Conservation (phyloP, 805 yeast genomes). For the Candida broadrunensis region DNA sequence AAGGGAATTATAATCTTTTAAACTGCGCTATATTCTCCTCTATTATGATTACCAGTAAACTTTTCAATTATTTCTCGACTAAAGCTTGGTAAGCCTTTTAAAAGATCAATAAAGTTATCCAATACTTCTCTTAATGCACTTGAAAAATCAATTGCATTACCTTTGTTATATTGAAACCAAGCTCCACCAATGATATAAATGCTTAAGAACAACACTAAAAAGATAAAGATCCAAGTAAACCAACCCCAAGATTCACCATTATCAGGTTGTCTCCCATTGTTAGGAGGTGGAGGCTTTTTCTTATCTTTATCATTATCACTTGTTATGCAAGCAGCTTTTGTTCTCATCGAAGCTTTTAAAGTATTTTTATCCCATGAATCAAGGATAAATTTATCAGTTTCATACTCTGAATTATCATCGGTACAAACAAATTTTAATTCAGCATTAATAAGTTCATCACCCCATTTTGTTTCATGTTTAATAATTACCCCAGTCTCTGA, state of each 20-base stretch:
- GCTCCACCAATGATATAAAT: conserved; percentile 72
- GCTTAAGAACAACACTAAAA: conserved; percentile 66
- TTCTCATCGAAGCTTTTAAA: conserved; percentile 24
- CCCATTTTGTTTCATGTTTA: conserved; percentile 67
- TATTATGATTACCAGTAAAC: conserved; percentile 55
- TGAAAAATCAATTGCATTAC: conserved; percentile 67
- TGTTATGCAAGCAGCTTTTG: conserved; percentile 40
- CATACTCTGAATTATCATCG: conserved; percentile 19
- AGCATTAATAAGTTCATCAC: conserved; percentile 50
- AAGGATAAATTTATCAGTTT: conserved; percentile 20
- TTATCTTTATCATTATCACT: conserved; percentile 28
- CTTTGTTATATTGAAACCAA: conserved; percentile 71
- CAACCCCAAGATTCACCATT: conserved; percentile 67
- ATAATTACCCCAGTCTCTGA: conserved; percentile 27
- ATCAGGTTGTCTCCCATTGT: conserved; percentile 12
- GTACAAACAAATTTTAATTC: conserved; percentile 46
- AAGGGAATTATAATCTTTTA: too few species aligned
- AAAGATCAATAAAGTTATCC: conserved; percentile 60
- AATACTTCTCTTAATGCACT: conserved; percentile 71
- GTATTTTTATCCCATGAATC: conserved; percentile 35
- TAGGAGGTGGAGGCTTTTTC: conserved; percentile 16
- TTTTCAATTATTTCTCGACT: conserved; percentile 64
- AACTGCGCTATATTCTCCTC: conserved; percentile 95
- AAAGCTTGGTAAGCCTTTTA: conserved; percentile 62
- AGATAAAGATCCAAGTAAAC: conserved; percentile 77